A percentile compares a stretch with the other conserved stretches of the same genome.
These are phyloP conservation scores for Candida pseudoviswanathii DNA, from an alignment of 1,139 yeast species.

Conservation along the genomic window DNA sequence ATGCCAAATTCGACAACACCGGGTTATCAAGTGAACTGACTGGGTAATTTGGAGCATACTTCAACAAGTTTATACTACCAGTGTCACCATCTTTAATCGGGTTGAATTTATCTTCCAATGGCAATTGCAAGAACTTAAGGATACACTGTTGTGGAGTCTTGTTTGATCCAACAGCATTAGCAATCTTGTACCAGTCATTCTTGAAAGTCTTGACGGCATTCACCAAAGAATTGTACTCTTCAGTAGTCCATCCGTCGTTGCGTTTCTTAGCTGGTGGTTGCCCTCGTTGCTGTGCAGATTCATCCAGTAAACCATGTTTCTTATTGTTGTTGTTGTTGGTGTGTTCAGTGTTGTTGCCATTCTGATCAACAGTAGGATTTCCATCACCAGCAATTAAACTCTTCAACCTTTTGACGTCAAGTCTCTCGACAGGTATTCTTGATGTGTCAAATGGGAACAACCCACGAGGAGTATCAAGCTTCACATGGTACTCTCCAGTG, in stretches of 20 bases:
- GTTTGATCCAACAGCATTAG: constrained; percentile 56
- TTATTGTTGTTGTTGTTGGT: constrained; percentile 2
- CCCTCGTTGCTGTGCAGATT: constrained; percentile 6
- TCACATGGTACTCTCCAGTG: constrained; percentile 68
- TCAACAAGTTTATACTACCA: constrained; percentile 58
- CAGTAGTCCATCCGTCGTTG: constrained; percentile 65
- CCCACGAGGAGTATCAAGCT: constrained; percentile 91
- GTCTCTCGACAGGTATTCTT: constrained; percentile 54
- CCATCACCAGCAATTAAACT: constrained; percentile 35
- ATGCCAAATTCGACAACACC: constrained; percentile 84
- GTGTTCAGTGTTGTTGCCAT: constrained; percentile 7
- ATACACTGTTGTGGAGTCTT: constrained; percentile 84
- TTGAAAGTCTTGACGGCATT: constrained; percentile 61
- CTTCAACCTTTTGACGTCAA: constrained; percentile 60
- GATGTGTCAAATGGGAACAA: constrained; percentile 89
- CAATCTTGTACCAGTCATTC: constrained; percentile 76
- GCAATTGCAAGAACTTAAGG: constrained; percentile 74
- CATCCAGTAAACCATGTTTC: constrained; percentile 10
- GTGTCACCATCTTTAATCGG: constrained; percentile 52
- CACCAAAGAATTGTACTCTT: constrained; percentile 59
- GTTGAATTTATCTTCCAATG: constrained; percentile 73
- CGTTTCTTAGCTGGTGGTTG: constrained; percentile 25
- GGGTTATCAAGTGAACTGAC: constrained; percentile 89
- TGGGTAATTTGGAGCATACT: constrained; percentile 81
- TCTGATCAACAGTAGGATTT: constrained; percentile 5